A percentile compares a stretch with the other conserved stretches of the same genome.
Evolutionary conservation across 1,284 basidiomycete genomes (phyloP).

Genomic region (Fomitiporia mediterranea): DNA sequence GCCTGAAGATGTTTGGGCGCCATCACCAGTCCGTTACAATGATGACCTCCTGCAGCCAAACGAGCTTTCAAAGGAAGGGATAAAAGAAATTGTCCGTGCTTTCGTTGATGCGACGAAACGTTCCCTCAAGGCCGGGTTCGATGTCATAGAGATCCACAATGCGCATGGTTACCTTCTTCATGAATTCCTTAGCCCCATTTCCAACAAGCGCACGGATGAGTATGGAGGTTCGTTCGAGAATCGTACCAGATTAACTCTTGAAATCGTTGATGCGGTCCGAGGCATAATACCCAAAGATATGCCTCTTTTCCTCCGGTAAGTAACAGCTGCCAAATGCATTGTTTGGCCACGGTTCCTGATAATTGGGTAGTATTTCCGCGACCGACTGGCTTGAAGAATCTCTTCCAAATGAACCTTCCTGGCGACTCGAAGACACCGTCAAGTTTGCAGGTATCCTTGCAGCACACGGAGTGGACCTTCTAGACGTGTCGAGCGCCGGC

Average conservation of each 20-base stretch:
- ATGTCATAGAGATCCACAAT: conserved; percentile 58
- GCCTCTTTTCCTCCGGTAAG: conserved; percentile 50
- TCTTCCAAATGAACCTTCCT: conserved; percentile 39
- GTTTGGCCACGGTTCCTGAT: too few relatives aligned
- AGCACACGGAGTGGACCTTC: conserved; percentile 51
- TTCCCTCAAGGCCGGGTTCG: conserved; percentile 37
- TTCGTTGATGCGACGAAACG: conserved; percentile 44
- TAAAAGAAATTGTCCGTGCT: conserved; percentile 42
- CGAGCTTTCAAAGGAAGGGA: conserved; percentile 44
- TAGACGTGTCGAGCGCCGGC: conserved; percentile 54
- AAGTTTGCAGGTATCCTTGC: conserved; percentile 43
- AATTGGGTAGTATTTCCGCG: conserved; percentile 47
- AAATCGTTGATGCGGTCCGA: conserved; percentile 40
- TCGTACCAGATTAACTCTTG: conserved; percentile 44
- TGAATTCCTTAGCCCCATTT: conserved; percentile 41
- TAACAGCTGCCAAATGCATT: conserved; percentile 34
- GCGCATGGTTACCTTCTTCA: conserved; percentile 46
- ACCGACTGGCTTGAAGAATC: conserved; percentile 53
- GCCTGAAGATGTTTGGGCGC: conserved; percentile 38
- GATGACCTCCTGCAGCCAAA: conserved; percentile 48
- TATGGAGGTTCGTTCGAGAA: conserved; percentile 55
- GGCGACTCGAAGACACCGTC: conserved; percentile 54
- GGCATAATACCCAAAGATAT: conserved; percentile 36
- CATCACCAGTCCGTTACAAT: conserved; percentile 47
- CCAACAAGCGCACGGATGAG: conserved; percentile 48